Conservation (phyloP, 2,329 filamentous ascomycete species). For the Colletotrichum salicis region DNA sequence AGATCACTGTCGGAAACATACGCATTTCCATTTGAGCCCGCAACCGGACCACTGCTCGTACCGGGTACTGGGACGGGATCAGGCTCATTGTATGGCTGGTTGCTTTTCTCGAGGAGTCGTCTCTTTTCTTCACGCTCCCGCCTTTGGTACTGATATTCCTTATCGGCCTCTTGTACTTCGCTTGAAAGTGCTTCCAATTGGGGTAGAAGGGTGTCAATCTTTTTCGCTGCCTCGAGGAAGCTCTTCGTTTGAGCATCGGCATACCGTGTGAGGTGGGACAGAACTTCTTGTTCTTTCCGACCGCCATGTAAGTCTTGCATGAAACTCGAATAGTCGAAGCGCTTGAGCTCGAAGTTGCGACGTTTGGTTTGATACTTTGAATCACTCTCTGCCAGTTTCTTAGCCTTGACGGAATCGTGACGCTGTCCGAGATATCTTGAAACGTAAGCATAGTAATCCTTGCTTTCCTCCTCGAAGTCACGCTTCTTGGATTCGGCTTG, state of each 20-base stretch:
- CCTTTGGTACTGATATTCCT: slow-evolving; percentile 94
- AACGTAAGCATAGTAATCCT: slow-evolving; percentile 97
- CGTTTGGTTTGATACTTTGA: slow-evolving; percentile 95
- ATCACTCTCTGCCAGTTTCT: slow-evolving; percentile 94
- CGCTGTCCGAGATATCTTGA: slow-evolving; percentile 95
- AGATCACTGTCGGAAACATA: slow-evolving; percentile 75
- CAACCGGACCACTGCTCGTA: slow-evolving; percentile 45
- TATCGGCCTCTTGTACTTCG: slow-evolving; percentile 93
- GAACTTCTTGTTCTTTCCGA: slow-evolving; percentile 96
- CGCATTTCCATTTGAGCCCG: slow-evolving; percentile 55
- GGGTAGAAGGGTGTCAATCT: slow-evolving; percentile 85
- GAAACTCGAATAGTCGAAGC: slow-evolving; percentile 98
- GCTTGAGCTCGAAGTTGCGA: slow-evolving; percentile 94
- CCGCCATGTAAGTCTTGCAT: slow-evolving; percentile 99
- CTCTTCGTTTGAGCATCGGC: slow-evolving; percentile 88
- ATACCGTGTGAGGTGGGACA: slow-evolving; percentile 94
- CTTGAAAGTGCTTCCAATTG: slow-evolving; percentile 88
- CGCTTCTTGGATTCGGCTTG: slow-evolving; percentile 96
- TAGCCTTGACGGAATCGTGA: slow-evolving; percentile 95
- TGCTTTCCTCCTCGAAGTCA: slow-evolving; percentile 98
- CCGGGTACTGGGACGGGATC: slow-evolving; percentile 62
- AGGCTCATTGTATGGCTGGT: slow-evolving; percentile 76
- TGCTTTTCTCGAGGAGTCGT: slow-evolving; percentile 88
- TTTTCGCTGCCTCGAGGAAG: slow-evolving; percentile 86
- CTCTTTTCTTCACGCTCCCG: slow-evolving; percentile 97